Percentiles rank a stretch among this genome's conserved stretches.
These are phyloP conservation scores for Kurtzmaniella quercitrusa DNA, from an alignment of 1,139 yeast species.

Conservation along the genomic window DNA sequence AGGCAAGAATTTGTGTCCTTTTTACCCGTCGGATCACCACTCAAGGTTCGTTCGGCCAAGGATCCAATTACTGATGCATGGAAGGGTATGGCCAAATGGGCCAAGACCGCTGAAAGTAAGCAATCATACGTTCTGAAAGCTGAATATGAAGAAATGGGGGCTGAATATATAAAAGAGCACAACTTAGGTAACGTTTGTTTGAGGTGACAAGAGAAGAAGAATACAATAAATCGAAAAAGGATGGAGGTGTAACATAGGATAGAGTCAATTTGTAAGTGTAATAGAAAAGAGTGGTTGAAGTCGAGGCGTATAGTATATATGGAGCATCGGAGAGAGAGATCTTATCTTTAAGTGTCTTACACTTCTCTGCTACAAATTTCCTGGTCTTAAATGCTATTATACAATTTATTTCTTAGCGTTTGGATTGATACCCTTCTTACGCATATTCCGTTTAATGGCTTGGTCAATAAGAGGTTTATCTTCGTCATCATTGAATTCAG, in stretches of 20 bases:
- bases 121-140: constrained; percentile 53
- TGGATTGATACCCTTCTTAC: constrained; percentile 81
- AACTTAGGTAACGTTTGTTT: constrained; percentile 63
- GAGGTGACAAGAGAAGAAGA: constrained; percentile 9
- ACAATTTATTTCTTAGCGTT: constrained; percentile 18
- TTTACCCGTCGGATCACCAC: constrained; percentile 64
- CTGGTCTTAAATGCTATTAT: constrained; percentile 1
- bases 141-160: constrained; percentile 86
- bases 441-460: constrained; percentile 66
- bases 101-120: constrained; percentile 45
- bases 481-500: constrained; percentile 70
- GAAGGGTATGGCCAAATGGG: constrained; percentile 91
- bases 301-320: too few relatives aligned
- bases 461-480: constrained; percentile 74
- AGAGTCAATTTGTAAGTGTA: neutral
- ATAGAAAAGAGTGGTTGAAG: too few relatives aligned
- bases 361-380: too few relatives aligned
- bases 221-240: neutral
- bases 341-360: neutral
- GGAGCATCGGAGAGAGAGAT: too few relatives aligned
- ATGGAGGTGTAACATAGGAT: too few relatives aligned
- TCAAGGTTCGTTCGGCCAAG: constrained; percentile 58
- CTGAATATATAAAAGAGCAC: constrained; percentile 87
- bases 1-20: constrained; percentile 61
- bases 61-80: constrained; percentile 81